Base-by-base conservation (phyloP, 2,329 filamentous ascomycete species). In the Pseudonectria foliicola region DNA sequence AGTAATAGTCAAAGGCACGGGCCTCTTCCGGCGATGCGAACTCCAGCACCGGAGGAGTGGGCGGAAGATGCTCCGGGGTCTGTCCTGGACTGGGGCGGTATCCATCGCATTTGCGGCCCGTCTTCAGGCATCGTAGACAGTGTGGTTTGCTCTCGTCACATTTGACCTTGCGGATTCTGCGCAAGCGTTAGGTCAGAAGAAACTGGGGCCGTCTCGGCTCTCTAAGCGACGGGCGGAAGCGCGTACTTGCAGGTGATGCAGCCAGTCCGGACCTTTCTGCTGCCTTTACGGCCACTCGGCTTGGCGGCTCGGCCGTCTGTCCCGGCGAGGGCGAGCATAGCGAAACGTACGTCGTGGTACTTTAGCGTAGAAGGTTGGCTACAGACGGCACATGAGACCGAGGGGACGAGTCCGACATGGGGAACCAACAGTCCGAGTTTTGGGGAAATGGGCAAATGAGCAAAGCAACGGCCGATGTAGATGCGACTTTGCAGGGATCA, bases 221-320 rank as follows among this genome's bases (percentile, higher is more conserved):
- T n/a, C n/a, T n/a, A n/a, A n/a, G n/a, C n/a, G n/a, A n/a, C n/a
- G 2, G 6, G 14, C 11, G 29, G 2, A 26, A 18, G 35, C 36
- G 67, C 69, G 43, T 47, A 71, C 70, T 73, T 73, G 68, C 71
- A 75, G 31, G 71, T 75, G 37, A 70, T 59, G 52, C 71, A 75
- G 11, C 71, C 71, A 6, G 66, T 69, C 34, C 64, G 58, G 34
- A 68, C 66, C 44, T 68, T 68, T 47, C 60, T 64, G 30, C 56
- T 66, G 11, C 64, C 64, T 46, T 66, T 67, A 16, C 58, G 58
- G 13, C 58, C 58, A 7, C 51, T 55, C 7, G 51, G 37, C 28
- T 37, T 39, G 7, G 41, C 25, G 11, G 37, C 11, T 7, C 39
- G 31, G 4, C 40, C 36, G 2, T 44, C 24, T 3, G 45, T 8